Conservation (phyloP, 805 yeast genomes). For the Candida qinlingensis region DNA sequence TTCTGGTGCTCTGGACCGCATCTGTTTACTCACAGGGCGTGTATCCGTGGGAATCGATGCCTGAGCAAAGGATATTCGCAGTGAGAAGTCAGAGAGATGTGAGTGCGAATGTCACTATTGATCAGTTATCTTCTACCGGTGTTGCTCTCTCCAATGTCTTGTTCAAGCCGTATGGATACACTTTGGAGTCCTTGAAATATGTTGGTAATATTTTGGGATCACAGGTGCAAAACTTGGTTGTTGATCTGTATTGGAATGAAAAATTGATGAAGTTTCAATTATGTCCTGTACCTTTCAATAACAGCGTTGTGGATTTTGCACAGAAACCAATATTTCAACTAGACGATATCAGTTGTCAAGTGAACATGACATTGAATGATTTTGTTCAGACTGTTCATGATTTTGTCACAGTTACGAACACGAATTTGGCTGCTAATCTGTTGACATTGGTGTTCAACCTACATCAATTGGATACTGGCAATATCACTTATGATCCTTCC, state of each 20-base stretch:
- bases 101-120: constrained; percentile 33
- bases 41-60: neutral
- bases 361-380: constrained; percentile 21
- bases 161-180: constrained; percentile 30
- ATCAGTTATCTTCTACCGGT: constrained; percentile 36
- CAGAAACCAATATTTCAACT: constrained; percentile 11
- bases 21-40: neutral
- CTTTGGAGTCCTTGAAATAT: constrained; percentile 23
- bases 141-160: constrained; percentile 30
- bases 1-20: no score
- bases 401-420: constrained; percentile 38
- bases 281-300: constrained; percentile 43
- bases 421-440: constrained; percentile 40
- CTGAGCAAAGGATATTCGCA: neutral
- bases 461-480: constrained; percentile 11
- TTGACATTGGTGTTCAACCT: constrained; percentile 37
- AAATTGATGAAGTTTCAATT: constrained; percentile 44
- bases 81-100: constrained; percentile 44
- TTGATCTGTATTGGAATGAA: constrained; percentile 56
- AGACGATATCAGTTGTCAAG: constrained; percentile 18
- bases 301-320: constrained; percentile 10
- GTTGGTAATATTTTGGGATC: constrained; percentile 31
- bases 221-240: constrained; percentile 42
- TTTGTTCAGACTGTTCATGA: constrained; percentile 26
- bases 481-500: neutral